Percentiles rank a stretch among this genome's conserved stretches.
phyloP scores from a whole-genome alignment of 345 rosid species.

The Streptanthus diversifolius region DNA sequence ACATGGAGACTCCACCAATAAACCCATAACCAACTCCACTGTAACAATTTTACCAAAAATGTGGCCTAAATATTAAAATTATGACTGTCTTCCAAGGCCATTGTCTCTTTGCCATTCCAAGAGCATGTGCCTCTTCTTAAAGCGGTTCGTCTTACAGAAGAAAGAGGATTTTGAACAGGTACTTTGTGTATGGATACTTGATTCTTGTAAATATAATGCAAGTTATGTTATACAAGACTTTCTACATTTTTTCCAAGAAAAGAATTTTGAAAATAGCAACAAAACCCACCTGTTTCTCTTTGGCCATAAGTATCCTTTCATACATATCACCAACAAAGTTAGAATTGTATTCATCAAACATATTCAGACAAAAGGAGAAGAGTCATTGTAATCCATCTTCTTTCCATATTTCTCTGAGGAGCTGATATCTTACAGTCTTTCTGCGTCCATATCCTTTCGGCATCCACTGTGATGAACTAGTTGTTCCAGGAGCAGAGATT shows the following conservation, averaged over 20 bases:
- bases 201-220: too few species aligned
- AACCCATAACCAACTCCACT: too few species aligned
- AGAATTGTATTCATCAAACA: not conserved
- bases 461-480: conserved; percentile 46
- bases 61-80: too few species aligned
- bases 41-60: too few species aligned
- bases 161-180: too few species aligned
- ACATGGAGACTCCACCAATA: too few species aligned
- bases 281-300: not conserved
- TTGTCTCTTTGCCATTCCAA: too few species aligned
- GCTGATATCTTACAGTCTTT: conserved; percentile 60
- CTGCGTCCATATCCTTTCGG: conserved; percentile 45
- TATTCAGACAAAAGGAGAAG: not conserved
- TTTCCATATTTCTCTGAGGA: conserved; percentile 72
- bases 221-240: too few species aligned
- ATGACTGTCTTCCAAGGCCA: too few species aligned
- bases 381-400: conserved; percentile 39
- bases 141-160: too few species aligned
- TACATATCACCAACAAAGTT: not conserved
- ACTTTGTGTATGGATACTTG: too few species aligned
- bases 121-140: too few species aligned
- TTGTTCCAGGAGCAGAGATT: conserved; percentile 39
- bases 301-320: not conserved
- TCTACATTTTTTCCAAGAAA: not conserved
- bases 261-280: not conserved